These are phyloP conservation scores for Saccharomyces uvarum DNA, from an alignment of 1,139 yeast species.

Conservation along the genomic window DNA sequence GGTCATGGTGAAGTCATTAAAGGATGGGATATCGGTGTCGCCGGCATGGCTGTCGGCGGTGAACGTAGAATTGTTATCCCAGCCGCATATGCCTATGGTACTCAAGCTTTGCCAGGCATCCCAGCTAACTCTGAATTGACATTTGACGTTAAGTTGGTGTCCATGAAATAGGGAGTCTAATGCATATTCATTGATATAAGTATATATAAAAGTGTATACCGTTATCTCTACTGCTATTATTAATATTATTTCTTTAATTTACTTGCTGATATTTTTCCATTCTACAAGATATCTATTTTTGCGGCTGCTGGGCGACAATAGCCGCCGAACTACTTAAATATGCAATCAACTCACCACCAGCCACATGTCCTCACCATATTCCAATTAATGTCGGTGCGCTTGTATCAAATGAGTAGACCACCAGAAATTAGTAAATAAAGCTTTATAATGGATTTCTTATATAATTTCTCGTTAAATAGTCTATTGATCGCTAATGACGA, in stretches of 20 bases:
- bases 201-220: neutral
- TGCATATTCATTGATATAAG: neutral
- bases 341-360: too few relatives aligned
- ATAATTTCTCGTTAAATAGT: neutral
- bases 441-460: neutral
- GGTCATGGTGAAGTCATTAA: conserved; percentile 98
- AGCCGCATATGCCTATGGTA: conserved; percentile 93
- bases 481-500: neutral
- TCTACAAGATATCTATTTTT: neutral
- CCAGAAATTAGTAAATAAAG: neutral
- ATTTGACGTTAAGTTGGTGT: conserved; percentile 89
- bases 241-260: neutral
- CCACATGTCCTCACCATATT: too few relatives aligned
- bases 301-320: neutral
- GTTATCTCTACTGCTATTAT: neutral
- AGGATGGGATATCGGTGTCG: conserved; percentile 97
- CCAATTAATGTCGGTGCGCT: neutral
- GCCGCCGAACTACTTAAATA: neutral
- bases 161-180: conserved; percentile 55
- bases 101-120: conserved; percentile 88
- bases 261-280: neutral
- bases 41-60: conserved; percentile 98
- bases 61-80: conserved; percentile 97
- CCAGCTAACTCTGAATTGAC: conserved; percentile 96
- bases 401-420: neutral